phyloP scores from a whole-genome alignment of 2,329 filamentous ascomycete species.

The Cladorrhinum sp. region DNA sequence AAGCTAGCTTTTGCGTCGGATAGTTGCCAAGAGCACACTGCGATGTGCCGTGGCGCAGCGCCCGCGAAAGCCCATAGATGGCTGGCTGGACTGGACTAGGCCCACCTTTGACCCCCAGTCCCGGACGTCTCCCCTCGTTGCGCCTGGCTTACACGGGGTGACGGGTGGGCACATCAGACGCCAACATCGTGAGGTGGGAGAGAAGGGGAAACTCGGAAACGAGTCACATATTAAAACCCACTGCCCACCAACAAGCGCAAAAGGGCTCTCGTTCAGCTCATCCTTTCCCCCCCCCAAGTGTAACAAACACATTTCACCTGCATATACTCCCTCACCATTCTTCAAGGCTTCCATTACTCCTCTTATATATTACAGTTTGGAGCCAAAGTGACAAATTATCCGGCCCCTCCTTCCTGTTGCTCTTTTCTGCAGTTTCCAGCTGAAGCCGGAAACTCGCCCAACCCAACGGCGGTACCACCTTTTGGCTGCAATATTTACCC shows the following conservation, averaged over 20 bases:
- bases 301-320: neutral
- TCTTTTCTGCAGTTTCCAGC: neutral
- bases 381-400: constrained; percentile 5
- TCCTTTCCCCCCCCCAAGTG: neutral
- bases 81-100: constrained; percentile 3
- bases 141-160: neutral
- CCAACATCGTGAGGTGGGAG: neutral
- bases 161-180: neutral
- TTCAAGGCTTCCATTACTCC: neutral
- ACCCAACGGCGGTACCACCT: neutral
- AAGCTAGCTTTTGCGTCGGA: neutral
- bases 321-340: neutral
- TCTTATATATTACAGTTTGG: too few relatives aligned
- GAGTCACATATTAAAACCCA: constrained; percentile 5
- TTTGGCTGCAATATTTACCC: constrained; percentile 1
- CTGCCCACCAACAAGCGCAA: neutral
- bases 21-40: constrained; percentile 2
- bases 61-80: neutral
- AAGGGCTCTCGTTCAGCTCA: neutral
- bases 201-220: neutral
- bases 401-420: neutral
- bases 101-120: neutral
- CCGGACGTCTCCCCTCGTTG: too few relatives aligned
- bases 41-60: constrained; percentile 6
- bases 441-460: neutral